Percentiles rank a stretch among this genome's conserved stretches.
Conservation (phyloP, 2,329 filamentous ascomycete species). For the Cordyceps fumosorosea region DNA sequence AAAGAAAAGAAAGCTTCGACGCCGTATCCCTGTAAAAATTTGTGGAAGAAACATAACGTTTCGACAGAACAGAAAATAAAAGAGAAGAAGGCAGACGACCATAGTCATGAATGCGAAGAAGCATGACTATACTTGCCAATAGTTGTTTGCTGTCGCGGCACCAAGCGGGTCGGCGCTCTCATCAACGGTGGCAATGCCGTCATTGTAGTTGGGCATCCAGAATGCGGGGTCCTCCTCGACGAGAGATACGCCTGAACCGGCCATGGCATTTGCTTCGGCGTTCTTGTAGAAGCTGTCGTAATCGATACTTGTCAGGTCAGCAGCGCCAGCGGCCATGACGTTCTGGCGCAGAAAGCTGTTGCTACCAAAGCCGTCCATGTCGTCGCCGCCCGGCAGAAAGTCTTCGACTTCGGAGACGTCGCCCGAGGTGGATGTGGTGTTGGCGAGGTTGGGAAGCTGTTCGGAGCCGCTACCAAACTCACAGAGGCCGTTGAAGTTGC, state of each 20-base stretch:
- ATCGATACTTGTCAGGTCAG: slow-evolving; percentile 45
- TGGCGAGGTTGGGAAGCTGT: slow-evolving; percentile 47
- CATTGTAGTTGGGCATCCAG: slow-evolving; percentile 42
- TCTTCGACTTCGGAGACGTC: slow-evolving; percentile 64
- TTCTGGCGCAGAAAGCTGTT: slow-evolving; percentile 42
- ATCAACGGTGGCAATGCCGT: slow-evolving; percentile 29
- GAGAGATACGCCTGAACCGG: slow-evolving; percentile 38
- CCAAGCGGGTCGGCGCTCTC: slow-evolving; percentile 30
- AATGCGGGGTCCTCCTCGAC: slow-evolving; percentile 46
- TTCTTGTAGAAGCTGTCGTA: slow-evolving; percentile 51
- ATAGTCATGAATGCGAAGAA: background rate
- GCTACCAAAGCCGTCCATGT: slow-evolving; percentile 41
- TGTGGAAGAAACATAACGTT: background rate
- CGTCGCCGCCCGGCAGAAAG: slow-evolving; percentile 40
- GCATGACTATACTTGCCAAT: slow-evolving; percentile 28
- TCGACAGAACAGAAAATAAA: background rate
- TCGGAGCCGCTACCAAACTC: slow-evolving; percentile 48
- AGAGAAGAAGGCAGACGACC: background rate
- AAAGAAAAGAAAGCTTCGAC: background rate
- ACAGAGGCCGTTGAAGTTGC: slow-evolving; percentile 44
- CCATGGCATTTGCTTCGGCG: slow-evolving; percentile 34
- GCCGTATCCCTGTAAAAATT: background rate
- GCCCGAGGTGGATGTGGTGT: slow-evolving; percentile 56
- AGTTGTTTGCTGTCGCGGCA: slow-evolving; percentile 24
- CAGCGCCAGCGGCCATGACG: slow-evolving; percentile 30